These are phyloP conservation scores for Isabelozyma rhagii DNA, from an alignment of 805 yeast species.

Conservation along the genomic window DNA sequence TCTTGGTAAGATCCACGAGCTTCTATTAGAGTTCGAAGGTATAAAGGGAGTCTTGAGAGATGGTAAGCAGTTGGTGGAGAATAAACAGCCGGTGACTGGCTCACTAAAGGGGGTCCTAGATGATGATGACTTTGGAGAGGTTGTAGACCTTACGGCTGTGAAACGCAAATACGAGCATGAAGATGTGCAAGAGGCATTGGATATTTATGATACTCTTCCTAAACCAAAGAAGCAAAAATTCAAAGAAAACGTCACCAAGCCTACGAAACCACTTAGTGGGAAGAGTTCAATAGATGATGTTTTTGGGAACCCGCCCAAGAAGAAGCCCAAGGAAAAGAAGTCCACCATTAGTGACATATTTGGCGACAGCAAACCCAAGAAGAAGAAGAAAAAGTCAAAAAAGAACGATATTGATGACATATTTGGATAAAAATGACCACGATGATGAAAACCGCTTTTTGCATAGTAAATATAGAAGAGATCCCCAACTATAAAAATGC, in stretches of 20 bases:
- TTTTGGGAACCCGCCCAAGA: not conserved
- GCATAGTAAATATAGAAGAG: too few species aligned
- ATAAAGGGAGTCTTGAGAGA: not conserved
- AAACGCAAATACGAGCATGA: not conserved
- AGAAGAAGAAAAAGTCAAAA: conserved; percentile 42
- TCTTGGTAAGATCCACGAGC: conserved; percentile 42
- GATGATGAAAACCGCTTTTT: too few species aligned
- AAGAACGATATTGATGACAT: conserved; percentile 70
- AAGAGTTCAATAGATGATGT: not conserved
- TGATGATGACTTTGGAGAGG: conserved; percentile 25
- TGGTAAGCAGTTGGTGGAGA: not conserved
- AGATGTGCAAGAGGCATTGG: not conserved
- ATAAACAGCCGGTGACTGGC: not conserved
- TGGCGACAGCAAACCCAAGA: conserved; percentile 8
- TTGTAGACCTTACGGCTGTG: conserved; percentile 23
- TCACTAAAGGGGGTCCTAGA: not conserved
- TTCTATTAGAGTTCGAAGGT: conserved; percentile 16
- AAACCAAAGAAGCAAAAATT: not conserved
- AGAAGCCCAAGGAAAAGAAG: conserved; percentile 8
- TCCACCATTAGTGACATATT: not conserved
- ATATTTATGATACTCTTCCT: not conserved
- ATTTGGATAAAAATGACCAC: conserved; percentile 46
- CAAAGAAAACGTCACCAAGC: not conserved
- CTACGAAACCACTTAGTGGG: not conserved
- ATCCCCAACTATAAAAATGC: too few species aligned